Evolutionary conservation across 140 eudicot genomes (phyloP), one percentile per base, ranked within the genome.

Genomic region (Senecio squalidus): DNA sequence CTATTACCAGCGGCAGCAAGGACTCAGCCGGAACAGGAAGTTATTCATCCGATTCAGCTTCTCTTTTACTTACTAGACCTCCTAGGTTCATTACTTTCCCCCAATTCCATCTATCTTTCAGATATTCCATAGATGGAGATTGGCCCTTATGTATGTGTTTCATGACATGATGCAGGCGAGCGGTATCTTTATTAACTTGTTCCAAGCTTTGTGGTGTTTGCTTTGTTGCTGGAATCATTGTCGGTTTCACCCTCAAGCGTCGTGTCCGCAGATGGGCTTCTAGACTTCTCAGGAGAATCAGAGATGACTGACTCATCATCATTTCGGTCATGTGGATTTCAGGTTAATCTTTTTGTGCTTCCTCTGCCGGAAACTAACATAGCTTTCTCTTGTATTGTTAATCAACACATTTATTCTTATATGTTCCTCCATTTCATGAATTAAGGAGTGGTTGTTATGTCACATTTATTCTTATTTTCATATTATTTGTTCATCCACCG

Each of bases 191-290:
- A 26, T 63, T 77, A 86, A 86, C 96, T 15, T 90, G 98, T 80
- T 83, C 97, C n/a, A 90, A 90, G 94, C 75, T 83, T n/a, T 86
- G 97, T 69, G 83, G 83, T 0, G 3, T 83, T 58, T 90, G 72
- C 78, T 90, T 90, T 72, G 84, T 81, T 72, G 96, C 85, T 39
- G 98, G 98, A 53, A 51, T 90, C 27, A 1, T 90, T 18, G 84
- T 80, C 45, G 98, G 98, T 31, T 86, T 78, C 84, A 83, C 94
- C 2, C 77, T 90, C 36, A 90, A 86, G 68, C 76, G 84, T 5
- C 94, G 97, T 23, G 76, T 90, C 22, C 80, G 85, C 13, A 74
- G 84, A 2, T 86, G 95, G 95, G 89, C 94, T 47, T 72, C 94
- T 60, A 74, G 6, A 61, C 74, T 90, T 36, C 83, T 83, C 48